Conservation (phyloP, 495 filamentous ascomycete genomes). For the Lineolata rhizophorae region DNA sequence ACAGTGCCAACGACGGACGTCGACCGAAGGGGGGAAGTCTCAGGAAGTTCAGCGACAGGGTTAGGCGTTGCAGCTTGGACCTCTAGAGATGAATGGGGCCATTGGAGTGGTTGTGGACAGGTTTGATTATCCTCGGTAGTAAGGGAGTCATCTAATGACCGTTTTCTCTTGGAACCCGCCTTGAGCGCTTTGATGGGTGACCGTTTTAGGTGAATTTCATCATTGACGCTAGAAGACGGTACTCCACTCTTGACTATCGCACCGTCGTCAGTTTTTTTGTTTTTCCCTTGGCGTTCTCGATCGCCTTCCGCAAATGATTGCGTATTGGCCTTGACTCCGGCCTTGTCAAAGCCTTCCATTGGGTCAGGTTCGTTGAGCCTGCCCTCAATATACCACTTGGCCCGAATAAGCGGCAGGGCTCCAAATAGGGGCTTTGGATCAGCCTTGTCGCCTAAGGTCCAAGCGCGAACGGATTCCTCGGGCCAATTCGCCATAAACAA, state of each 20-base stretch:
- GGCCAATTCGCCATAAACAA: slow-evolving; percentile 42
- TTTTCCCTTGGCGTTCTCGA: no score
- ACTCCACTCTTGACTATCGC: no score
- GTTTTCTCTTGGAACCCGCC: background rate
- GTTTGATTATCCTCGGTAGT: background rate
- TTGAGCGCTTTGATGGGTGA: no score
- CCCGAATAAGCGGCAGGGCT: slow-evolving; percentile 30
- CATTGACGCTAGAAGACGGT: no score
- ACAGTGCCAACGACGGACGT: slow-evolving; percentile 55
- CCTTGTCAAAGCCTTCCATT: slow-evolving; percentile 25
- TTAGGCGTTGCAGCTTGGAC: slow-evolving; percentile 1
- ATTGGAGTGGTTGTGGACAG: background rate
- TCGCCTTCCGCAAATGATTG: no score
- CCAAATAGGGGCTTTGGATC: slow-evolving; percentile 21
- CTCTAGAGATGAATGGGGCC: background rate
- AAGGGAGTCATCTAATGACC: background rate
- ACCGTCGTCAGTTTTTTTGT: no score
- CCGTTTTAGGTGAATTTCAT: no score
- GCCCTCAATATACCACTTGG: slow-evolving; percentile 35
- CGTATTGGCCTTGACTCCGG: no score
- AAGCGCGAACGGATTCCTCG: slow-evolving; percentile 27
- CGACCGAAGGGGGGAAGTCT: slow-evolving; percentile 29
- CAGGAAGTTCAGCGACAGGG: slow-evolving; percentile 5
- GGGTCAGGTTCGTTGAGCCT: slow-evolving; percentile 27
- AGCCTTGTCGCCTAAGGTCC: slow-evolving; percentile 33